Base-by-base conservation (phyloP, 805 yeast genomes). In the Zygosaccharomyces gambellarensis region DNA sequence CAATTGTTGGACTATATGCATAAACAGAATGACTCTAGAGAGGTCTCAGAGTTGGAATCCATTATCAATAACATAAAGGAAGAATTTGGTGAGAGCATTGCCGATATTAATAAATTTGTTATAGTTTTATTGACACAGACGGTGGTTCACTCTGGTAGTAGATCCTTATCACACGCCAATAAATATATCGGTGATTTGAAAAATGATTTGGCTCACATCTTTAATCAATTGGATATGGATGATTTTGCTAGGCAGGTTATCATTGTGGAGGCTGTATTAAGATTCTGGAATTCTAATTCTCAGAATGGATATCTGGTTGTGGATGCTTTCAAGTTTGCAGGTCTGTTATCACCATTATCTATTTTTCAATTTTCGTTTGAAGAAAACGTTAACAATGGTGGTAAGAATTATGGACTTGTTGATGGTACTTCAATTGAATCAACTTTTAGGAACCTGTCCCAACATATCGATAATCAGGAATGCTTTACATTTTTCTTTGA, bases 161-260 rank as follows among this genome's bases (percentile, higher is more conserved):
- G 97, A 63, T 90, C 97, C 0, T 76, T 90, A 39, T 87, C 92
- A 0, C 90, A 85, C 59, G 82, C 84, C 34, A 79, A 78, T 52
- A 79, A 78, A 38, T 80, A 79, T 69, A 71, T 82, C 40, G 68
- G 64, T 30, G 73, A 72, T 36, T 61, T 75, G 5, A 58, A 60
- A 19, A 68, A 64, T 11, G 67, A 72, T 12, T 58, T 81, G 39
- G 61, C 62, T 47, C 61, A 59, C n/a, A 46, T 70, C 17, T 58
- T 67, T 28, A 62, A 58, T 12, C 62, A 60, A 43, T 45, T 67
- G 38, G 65, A 59, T 17, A 59, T 59, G 3, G 69, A 64, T 27
- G 54, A 54, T 11, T 59, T 59, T 5, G 59, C 63, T 12, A 68
- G 71, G 48, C 73, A 74, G 47, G 45, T 49, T 19, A 74, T 75